phyloP scores from a whole-genome alignment of 768 basidiomycete species.

The Serendipita sp. region DNA sequence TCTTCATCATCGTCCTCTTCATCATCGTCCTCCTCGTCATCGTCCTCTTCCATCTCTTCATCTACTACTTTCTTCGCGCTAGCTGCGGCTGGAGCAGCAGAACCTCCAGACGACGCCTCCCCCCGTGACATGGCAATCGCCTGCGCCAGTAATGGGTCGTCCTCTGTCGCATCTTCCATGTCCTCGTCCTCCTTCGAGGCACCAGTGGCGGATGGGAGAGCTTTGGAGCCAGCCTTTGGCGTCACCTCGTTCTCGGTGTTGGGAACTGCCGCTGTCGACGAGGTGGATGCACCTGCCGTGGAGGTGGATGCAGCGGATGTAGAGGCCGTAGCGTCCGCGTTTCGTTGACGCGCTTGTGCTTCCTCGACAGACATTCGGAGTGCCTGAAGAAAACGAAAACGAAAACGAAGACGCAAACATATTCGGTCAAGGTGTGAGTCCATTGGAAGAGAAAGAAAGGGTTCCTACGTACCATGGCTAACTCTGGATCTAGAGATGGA shows the following conservation, averaged over 20 bases:
- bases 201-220: conserved; percentile 14
- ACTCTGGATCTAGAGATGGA: conserved; percentile 87
- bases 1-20: conserved; percentile 14
- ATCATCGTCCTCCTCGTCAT: conserved; percentile 60
- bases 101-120: conserved; percentile 14
- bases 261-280: conserved; percentile 18
- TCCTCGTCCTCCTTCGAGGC: conserved; percentile 10
- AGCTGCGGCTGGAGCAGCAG: conserved; percentile 14
- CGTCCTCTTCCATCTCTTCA: conserved; percentile 11
- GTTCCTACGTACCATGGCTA: conserved; percentile 64
- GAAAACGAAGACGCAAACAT: not conserved
- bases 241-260: not conserved
- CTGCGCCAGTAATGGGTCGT: conserved; percentile 9
- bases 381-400: conserved; percentile 35
- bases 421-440: not conserved
- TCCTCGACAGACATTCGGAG: conserved; percentile 96
- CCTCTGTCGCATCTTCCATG: conserved; percentile 12
- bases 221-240: not conserved
- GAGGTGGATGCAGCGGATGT: conserved; percentile 21
- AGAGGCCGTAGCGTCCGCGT: conserved; percentile 27
- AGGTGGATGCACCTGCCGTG: conserved; percentile 16
- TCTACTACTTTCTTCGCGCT: not conserved
- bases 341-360: conserved; percentile 53
- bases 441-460: not conserved
- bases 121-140: conserved; percentile 14